phyloP scores from a whole-genome alignment of 495 filamentous ascomycete species.

The Niebla homalea region DNA sequence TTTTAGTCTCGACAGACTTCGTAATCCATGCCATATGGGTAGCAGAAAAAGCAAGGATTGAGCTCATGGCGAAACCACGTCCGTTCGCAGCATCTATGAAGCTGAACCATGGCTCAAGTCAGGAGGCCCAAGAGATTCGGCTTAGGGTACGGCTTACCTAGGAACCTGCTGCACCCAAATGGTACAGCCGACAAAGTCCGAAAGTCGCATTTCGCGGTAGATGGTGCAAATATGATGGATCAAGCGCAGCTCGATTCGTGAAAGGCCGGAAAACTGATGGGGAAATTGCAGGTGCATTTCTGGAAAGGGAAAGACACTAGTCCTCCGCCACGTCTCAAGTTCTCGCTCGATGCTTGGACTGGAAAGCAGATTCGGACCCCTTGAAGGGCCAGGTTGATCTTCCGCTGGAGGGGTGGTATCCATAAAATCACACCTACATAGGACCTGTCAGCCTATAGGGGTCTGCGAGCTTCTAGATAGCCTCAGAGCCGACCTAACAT shows the following conservation, averaged over 20 bases:
- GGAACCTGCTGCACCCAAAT: conserved; percentile 89
- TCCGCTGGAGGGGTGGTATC: conserved; percentile 53
- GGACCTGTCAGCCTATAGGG: not conserved
- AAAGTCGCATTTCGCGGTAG: conserved; percentile 64
- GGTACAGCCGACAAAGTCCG: conserved; percentile 66
- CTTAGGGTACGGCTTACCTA: conserved; percentile 45
- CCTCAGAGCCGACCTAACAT: conserved; percentile 94
- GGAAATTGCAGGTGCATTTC: conserved; percentile 60
- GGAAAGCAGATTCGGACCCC: conserved; percentile 68
- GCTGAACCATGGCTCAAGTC: conserved; percentile 31
- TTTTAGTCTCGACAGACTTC: conserved; percentile 64
- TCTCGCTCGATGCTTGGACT: conserved; percentile 67
- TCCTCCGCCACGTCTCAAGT: conserved; percentile 71
- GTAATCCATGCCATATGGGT: conserved; percentile 82
- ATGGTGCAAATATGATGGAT: conserved; percentile 86
- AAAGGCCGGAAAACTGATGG: conserved; percentile 43
- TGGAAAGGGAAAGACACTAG: conserved; percentile 77
- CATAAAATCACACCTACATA: conserved; percentile 81
- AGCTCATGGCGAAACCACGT: conserved; percentile 82
- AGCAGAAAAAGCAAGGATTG: conserved; percentile 79
- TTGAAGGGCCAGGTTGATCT: conserved; percentile 50
- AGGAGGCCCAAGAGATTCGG: not conserved
- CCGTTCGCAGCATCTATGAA: conserved; percentile 72
- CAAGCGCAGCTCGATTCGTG: conserved; percentile 65
- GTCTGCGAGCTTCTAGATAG: no score